These are phyloP conservation scores for Phytophthora tubulina DNA, from an alignment of 352 stramenopile species.

Conservation along the genomic window DNA sequence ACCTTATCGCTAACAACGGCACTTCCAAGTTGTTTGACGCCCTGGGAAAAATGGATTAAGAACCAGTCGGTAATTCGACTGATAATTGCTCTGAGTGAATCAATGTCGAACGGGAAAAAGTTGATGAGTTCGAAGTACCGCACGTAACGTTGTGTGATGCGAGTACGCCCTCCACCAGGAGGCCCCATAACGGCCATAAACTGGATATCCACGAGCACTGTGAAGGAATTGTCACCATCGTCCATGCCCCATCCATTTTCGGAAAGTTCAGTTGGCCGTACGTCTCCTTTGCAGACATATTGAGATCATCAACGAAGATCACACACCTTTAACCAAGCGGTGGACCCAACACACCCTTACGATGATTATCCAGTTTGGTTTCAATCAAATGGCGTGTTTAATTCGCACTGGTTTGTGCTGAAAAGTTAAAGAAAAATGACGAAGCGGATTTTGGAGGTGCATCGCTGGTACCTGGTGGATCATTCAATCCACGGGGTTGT, in stretches of 20 bases:
- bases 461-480: slow-evolving; percentile 40
- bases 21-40: slow-evolving; percentile 82
- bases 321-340: slow-evolving; percentile 91
- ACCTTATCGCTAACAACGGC: slow-evolving; percentile 90
- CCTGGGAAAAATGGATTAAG: slow-evolving; percentile 77
- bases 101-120: slow-evolving; percentile 93
- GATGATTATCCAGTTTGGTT: slow-evolving; percentile 94
- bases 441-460: slow-evolving; percentile 57
- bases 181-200: slow-evolving; percentile 94
- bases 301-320: slow-evolving; percentile 95
- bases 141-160: slow-evolving; percentile 94
- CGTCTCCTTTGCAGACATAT: slow-evolving; percentile 95
- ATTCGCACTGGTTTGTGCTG: slow-evolving; percentile 93
- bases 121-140: slow-evolving; percentile 95
- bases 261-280: slow-evolving; percentile 95
- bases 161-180: slow-evolving; percentile 90
- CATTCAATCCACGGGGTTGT: slow-evolving; percentile 80
- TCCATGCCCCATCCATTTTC: slow-evolving; percentile 95
- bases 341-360: slow-evolving; percentile 93
- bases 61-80: slow-evolving; percentile 92
- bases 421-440: slow-evolving; percentile 95
- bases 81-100: slow-evolving; percentile 91
- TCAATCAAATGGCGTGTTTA: slow-evolving; percentile 96
- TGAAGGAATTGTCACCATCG: slow-evolving; percentile 96
- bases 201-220: slow-evolving; percentile 93